phyloP scores from a whole-genome alignment of 208 protist species.

The Crithidia acanthocephali region DNA sequence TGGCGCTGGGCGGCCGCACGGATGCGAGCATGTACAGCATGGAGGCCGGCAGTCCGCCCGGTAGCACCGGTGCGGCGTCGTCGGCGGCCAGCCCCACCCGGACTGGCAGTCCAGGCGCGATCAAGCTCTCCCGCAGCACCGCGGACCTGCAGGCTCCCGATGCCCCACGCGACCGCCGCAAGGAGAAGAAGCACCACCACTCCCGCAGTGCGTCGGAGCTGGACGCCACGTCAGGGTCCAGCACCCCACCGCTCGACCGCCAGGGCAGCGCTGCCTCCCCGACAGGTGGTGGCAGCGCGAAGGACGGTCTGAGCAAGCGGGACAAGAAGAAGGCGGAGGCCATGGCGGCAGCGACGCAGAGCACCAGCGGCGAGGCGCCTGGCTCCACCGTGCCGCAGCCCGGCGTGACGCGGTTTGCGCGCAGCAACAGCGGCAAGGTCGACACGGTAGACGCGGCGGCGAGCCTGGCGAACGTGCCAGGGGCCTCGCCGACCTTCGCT shows the following conservation, averaged over 20 bases:
- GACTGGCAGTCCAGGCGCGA: not conserved
- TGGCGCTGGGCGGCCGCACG: not conserved
- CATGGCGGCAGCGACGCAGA: constrained; percentile 5
- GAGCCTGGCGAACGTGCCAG: constrained; percentile 15
- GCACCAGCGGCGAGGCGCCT: not conserved
- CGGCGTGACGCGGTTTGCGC: constrained; percentile 3
- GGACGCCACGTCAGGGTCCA: constrained; percentile 14
- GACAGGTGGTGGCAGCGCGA: not conserved
- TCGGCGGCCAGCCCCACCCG: not conserved
- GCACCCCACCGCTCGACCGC: not conserved
- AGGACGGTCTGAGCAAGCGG: constrained; percentile 3
- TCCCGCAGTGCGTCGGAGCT: constrained; percentile 31
- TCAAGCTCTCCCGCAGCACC: constrained; percentile 9
- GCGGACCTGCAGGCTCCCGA: constrained; percentile 21
- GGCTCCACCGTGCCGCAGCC: constrained; percentile 20
- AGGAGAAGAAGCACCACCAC: constrained; percentile 6
- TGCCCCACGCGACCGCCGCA: constrained; percentile 20
- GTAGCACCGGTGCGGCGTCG: not conserved
- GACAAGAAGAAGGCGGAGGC: constrained; percentile 6
- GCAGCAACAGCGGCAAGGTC: constrained; percentile 32
- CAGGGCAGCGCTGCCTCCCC: not conserved
- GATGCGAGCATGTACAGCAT: not conserved
- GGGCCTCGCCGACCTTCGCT: constrained; percentile 19
- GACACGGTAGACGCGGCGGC: constrained; percentile 8
- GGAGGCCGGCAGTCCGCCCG: not conserved